phyloP scores from a whole-genome alignment of 2,329 filamentous ascomycete species.

The Tetracladium maxilliforme region DNA sequence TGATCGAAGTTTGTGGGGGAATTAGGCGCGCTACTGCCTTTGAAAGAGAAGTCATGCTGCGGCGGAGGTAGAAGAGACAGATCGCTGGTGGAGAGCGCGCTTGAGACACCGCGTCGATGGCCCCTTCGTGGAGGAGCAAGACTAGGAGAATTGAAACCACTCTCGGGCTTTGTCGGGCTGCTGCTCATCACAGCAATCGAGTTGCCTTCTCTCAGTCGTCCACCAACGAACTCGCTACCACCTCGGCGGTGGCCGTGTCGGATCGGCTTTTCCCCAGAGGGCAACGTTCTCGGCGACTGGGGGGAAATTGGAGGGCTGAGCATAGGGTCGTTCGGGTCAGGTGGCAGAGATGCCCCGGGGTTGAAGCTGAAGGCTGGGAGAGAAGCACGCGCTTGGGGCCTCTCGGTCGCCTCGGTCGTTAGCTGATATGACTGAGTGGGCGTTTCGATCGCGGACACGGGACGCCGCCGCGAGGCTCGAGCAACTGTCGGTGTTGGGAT shows the following conservation, averaged over 20 bases:
- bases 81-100: slow-evolving; percentile 78
- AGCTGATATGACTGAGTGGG: slow-evolving; percentile 3
- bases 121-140: slow-evolving; percentile 38
- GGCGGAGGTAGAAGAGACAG: slow-evolving; percentile 57
- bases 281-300: slow-evolving; percentile 22
- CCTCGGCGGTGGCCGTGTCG: slow-evolving; percentile 65
- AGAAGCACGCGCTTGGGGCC: slow-evolving; percentile 6
- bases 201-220: slow-evolving; percentile 36
- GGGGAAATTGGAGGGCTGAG: slow-evolving; percentile 39
- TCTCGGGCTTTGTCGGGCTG: slow-evolving; percentile 53
- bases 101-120: slow-evolving; percentile 60
- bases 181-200: slow-evolving; percentile 35
- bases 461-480: slow-evolving; percentile 31
- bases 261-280: too few relatives aligned
- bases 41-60: too few relatives aligned
- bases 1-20: slow-evolving; percentile 41
- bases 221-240: slow-evolving; percentile 77
- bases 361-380: slow-evolving; percentile 16
- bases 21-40: slow-evolving; percentile 35
- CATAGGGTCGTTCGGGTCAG: too few relatives aligned
- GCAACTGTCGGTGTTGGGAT: slow-evolving; percentile 32
- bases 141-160: too few relatives aligned
- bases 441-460: slow-evolving; percentile 24
- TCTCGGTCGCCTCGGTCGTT: slow-evolving; percentile 6
- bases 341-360: slow-evolving; percentile 11